Percentiles rank a stretch among this genome's conserved stretches.
phyloP scores from a whole-genome alignment of 148 eudicot species.

The Chenopodium formosanum region DNA sequence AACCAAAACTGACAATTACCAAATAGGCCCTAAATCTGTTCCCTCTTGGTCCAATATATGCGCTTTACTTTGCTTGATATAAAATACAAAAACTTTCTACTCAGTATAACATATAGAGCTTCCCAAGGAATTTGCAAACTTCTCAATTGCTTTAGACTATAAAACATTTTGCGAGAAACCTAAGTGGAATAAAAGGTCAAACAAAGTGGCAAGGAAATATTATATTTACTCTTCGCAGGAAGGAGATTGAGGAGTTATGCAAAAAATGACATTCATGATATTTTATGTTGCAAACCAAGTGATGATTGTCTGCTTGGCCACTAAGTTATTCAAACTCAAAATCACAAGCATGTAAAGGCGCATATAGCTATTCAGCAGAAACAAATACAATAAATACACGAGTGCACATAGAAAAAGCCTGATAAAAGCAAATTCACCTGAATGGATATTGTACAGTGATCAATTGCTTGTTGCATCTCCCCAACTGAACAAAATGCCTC shows the following conservation, averaged over 20 bases:
- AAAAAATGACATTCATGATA: not conserved
- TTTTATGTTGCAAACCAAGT: not conserved
- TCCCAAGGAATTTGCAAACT: not conserved
- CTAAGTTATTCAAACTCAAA: not conserved
- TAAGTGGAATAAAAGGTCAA: not conserved
- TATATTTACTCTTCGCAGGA: not conserved
- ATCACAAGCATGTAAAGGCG: not conserved
- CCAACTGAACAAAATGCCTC: conserved; percentile 66
- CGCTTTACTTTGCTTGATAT: not conserved
- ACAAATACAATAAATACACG: not conserved
- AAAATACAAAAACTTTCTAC: too few species aligned
- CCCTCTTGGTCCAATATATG: not conserved
- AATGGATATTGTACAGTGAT: conserved; percentile 68
- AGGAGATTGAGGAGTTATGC: not conserved
- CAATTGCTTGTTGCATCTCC: conserved; percentile 49
- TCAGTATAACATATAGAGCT: not conserved
- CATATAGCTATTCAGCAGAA: not conserved
- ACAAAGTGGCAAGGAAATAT: not conserved
- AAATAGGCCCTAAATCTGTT: not conserved
- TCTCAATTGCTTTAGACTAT: not conserved
- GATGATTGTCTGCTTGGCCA: not conserved
- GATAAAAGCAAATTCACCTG: conserved; percentile 36
- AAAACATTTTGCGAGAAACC: not conserved
- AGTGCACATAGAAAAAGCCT: not conserved
- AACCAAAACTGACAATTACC: too few species aligned